A percentile compares a stretch with the other conserved stretches of the same genome.
Conservation (phyloP, 345 rosid genomes). For the Bruguiera parviflora region DNA sequence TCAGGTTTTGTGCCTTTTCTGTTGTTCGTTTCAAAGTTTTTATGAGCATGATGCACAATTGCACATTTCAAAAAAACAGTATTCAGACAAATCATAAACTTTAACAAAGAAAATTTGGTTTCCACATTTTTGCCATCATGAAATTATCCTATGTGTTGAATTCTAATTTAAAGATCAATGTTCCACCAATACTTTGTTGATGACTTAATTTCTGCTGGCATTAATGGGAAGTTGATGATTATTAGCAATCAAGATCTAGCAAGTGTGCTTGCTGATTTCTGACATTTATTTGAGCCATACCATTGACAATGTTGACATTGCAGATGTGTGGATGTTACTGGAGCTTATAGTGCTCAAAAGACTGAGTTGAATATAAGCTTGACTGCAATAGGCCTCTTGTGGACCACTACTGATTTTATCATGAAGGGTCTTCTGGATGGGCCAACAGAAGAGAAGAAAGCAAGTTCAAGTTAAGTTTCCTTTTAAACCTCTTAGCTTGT, state of each 20-base stretch:
- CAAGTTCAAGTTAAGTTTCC: constrained; percentile 35
- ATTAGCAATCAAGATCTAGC: constrained; percentile 5
- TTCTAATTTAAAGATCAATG: background rate
- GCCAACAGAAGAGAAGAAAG: constrained; percentile 49
- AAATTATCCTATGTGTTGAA: background rate
- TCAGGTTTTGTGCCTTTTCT: no score
- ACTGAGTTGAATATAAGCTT: constrained; percentile 90
- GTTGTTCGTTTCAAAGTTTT: no score
- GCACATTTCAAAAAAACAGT: no score
- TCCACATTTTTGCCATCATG: background rate
- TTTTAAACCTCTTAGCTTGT: background rate
- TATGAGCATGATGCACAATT: no score
- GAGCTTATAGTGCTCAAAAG: constrained; percentile 94
- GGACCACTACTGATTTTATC: constrained; percentile 92
- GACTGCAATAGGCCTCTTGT: constrained; percentile 89
- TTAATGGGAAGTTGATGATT: background rate
- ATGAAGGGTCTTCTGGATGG: constrained; percentile 60
- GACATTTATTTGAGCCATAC: background rate
- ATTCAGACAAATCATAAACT: no score
- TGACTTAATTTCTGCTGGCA: constrained; percentile 7
- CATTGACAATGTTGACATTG: constrained; percentile 27
- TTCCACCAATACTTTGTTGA: background rate
- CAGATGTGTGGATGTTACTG: constrained; percentile 97
- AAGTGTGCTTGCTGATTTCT: constrained; percentile 1
- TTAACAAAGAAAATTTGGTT: background rate